Conservation (phyloP, 2,329 filamentous ascomycete species). For the Teratosphaeria viscida region DNA sequence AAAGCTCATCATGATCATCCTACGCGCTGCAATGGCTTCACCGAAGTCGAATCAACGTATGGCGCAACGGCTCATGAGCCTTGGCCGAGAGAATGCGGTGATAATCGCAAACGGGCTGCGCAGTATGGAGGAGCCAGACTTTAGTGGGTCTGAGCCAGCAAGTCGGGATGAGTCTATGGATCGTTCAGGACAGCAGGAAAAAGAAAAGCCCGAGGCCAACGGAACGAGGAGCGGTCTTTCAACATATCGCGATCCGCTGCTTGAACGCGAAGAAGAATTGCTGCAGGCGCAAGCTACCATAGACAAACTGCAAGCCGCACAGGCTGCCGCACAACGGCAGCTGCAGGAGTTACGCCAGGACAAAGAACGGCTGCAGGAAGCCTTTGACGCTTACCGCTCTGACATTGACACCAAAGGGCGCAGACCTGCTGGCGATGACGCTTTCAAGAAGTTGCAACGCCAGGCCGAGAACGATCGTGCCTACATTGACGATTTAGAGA, state of each 20-base stretch:
- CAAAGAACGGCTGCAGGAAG: conserved; percentile 37
- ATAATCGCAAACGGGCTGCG: conserved; percentile 23
- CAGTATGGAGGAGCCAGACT: conserved; percentile 22
- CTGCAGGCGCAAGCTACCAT: conserved; percentile 39
- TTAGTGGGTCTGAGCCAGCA: conserved; percentile 14
- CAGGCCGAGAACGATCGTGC: conserved; percentile 37
- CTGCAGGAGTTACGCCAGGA: conserved; percentile 31
- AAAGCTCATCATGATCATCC: conserved; percentile 38
- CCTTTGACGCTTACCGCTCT: conserved; percentile 36
- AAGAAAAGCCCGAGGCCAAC: conserved; percentile 9
- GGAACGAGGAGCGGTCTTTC: conserved; percentile 9
- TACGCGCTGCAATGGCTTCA: conserved; percentile 38
- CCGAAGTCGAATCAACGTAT: conserved; percentile 40
- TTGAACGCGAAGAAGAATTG: conserved; percentile 41
- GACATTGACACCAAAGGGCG: conserved; percentile 33
- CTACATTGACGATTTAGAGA: conserved; percentile 41
- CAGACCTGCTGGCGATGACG: conserved; percentile 28
- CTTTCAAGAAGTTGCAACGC: conserved; percentile 32
- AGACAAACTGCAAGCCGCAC: conserved; percentile 31
- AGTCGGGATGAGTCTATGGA: conserved; percentile 22
- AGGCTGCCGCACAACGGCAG: conserved; percentile 32
- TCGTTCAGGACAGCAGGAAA: conserved; percentile 17
- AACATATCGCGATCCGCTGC: conserved; percentile 31
- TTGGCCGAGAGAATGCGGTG: conserved; percentile 24
- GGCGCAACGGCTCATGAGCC: conserved; percentile 24